phyloP scores from a whole-genome alignment of 2,329 filamentous ascomycete species.

The Exserohilum turcica region DNA sequence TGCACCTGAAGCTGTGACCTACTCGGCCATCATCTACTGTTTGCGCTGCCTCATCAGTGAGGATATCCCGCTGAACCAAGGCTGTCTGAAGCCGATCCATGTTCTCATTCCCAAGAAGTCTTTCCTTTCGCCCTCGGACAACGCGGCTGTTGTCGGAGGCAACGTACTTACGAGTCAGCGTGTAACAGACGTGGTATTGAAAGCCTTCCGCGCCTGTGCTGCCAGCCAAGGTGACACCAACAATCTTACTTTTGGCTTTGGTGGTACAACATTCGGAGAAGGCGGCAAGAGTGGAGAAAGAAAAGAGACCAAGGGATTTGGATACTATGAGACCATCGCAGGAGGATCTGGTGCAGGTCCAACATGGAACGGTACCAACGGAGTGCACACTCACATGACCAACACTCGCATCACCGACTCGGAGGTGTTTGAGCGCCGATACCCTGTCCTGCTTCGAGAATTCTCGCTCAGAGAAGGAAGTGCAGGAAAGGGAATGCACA shows the following conservation, averaged over 20 bases:
- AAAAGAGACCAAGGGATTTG: conserved; percentile 73
- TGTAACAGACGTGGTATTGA: conserved; percentile 81
- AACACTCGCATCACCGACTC: conserved; percentile 84
- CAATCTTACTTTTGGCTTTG: conserved; percentile 83
- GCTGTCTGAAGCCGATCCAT: conserved; percentile 76
- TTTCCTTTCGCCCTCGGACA: conserved; percentile 75
- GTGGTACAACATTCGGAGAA: conserved; percentile 54
- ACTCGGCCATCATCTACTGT: conserved; percentile 85
- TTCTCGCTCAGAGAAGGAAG: conserved; percentile 69
- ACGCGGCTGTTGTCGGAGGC: conserved; percentile 80
- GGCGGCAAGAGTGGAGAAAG: conserved; percentile 16
- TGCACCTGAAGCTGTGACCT: conserved; percentile 80
- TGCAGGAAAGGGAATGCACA: conserved; percentile 68
- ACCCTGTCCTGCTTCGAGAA: conserved; percentile 73
- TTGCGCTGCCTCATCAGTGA: conserved; percentile 78
- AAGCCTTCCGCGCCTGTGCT: conserved; percentile 78
- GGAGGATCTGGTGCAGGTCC: conserved; percentile 76
- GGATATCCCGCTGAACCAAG: conserved; percentile 86
- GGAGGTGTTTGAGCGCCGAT: conserved; percentile 77
- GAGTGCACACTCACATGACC: conserved; percentile 85
- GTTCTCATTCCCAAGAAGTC: conserved; percentile 74
- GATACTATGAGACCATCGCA: conserved; percentile 86
- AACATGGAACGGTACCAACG: conserved; percentile 73
- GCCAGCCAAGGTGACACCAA: conserved; percentile 82
- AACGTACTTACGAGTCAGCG: conserved; percentile 79